These are phyloP conservation scores for Diplodia corticola DNA, from an alignment of 2,329 filamentous ascomycete species.

Conservation along the genomic window DNA sequence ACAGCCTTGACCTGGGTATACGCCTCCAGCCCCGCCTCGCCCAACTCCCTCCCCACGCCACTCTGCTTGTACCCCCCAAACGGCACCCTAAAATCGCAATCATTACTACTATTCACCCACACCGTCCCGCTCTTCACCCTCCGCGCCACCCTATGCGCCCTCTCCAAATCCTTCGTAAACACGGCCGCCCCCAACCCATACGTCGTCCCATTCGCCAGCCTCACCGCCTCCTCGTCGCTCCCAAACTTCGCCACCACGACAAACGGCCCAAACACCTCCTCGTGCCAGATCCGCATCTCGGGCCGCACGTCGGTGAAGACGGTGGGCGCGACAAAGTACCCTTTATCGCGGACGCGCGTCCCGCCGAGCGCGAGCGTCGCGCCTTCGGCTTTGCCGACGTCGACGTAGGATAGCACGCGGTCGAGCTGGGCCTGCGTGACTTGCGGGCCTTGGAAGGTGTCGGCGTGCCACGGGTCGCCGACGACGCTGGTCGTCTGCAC, in stretches of 20 bases:
- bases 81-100: constrained; percentile 44
- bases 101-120: constrained; percentile 51
- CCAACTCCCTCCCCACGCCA: constrained; percentile 61
- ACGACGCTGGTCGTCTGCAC: constrained; percentile 36
- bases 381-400: constrained; percentile 55
- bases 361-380: constrained; percentile 56
- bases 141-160: constrained; percentile 48
- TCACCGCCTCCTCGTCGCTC: constrained; percentile 53
- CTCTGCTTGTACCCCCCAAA: constrained; percentile 65
- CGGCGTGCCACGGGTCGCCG: constrained; percentile 36
- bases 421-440: constrained; percentile 67
- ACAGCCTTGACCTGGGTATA: constrained; percentile 62
- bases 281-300: constrained; percentile 55
- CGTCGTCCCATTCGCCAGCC: constrained; percentile 50
- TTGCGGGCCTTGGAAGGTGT: constrained; percentile 58
- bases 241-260: constrained; percentile 63
- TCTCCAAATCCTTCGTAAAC: constrained; percentile 50
- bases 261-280: constrained; percentile 65
- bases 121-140: constrained; percentile 52
- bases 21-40: constrained; percentile 60
- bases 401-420: constrained; percentile 57
- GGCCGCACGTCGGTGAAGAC: constrained; percentile 60
- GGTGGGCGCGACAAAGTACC: constrained; percentile 60
- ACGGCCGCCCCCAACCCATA: constrained; percentile 57
- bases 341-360: constrained; percentile 39